Percentiles rank a stretch among this genome's conserved stretches.
Evolutionary conservation across 139 green algal species (phyloP).

Genomic region (Yamagishiella unicocca): DNA sequence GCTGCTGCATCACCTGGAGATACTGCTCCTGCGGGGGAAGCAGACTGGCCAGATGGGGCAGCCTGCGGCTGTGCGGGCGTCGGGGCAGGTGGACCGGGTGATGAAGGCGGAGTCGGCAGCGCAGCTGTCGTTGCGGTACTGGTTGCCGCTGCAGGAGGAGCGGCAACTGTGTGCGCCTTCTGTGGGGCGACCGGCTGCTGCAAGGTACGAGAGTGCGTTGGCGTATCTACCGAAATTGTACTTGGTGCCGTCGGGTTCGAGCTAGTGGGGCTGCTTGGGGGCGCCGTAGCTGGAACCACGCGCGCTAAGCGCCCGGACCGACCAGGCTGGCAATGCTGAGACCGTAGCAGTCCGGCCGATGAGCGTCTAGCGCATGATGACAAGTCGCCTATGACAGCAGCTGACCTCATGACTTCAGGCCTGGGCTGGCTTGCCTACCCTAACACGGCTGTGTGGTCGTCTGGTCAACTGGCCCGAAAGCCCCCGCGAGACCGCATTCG

Average conservation of each 20-base stretch:
- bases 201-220: background rate
- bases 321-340: slow-evolving; percentile 1
- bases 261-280: background rate
- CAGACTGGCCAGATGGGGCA: too few species aligned
- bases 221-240: background rate
- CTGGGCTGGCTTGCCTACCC: background rate
- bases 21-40: too few species aligned
- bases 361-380: background rate
- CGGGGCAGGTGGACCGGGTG: too few species aligned
- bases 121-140: too few species aligned
- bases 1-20: background rate
- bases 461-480: slow-evolving; percentile 20
- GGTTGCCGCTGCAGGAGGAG: background rate
- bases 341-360: background rate
- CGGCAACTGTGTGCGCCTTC: slow-evolving; percentile 4
- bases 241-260: background rate
- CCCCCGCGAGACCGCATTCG: background rate
- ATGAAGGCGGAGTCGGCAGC: too few species aligned
- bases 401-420: background rate
- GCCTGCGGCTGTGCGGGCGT: too few species aligned
- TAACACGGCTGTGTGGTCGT: background rate
- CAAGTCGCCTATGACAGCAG: background rate
- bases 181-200: background rate
- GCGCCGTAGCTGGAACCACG: background rate
- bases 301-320: slow-evolving; percentile 3